A percentile compares a stretch with the other conserved stretches of the same genome.
phyloP scores from a whole-genome alignment of 768 basidiomycete genomes.

The Tremella mesenterica region DNA sequence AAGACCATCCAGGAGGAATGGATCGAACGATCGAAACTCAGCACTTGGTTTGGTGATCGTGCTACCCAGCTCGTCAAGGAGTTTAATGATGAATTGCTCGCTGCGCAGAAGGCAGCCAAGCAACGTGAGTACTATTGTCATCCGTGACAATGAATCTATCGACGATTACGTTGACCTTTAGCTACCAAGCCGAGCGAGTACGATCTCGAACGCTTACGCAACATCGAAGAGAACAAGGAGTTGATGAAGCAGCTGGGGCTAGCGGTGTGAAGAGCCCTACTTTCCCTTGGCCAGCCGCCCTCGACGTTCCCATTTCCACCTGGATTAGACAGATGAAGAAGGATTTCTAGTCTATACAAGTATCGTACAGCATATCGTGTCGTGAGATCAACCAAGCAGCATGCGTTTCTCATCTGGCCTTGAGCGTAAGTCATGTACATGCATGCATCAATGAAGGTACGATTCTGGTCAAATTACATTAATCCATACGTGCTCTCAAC shows the following conservation, averaged over 20 bases:
- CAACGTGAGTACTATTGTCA: background rate
- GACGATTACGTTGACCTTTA: background rate
- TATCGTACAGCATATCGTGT: too few species aligned
- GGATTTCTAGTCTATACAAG: too few species aligned
- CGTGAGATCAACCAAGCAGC: too few species aligned
- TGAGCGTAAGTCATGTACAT: too few species aligned
- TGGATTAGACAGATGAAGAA: too few species aligned
- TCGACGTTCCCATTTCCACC: too few species aligned
- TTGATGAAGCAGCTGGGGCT: slow-evolving; percentile 14
- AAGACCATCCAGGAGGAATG: background rate
- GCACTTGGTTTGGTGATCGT: background rate
- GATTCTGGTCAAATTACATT: too few species aligned
- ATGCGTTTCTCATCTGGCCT: too few species aligned
- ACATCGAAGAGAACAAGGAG: slow-evolving; percentile 15
- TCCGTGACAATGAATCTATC: background rate
- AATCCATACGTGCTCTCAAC: slow-evolving; percentile 88
- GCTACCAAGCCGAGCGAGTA: slow-evolving; percentile 9
- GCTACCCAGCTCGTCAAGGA: background rate
- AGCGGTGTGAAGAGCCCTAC: too few species aligned
- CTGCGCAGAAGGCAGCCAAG: background rate
- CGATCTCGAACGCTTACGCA: slow-evolving; percentile 15
- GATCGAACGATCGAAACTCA: background rate
- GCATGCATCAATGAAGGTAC: too few species aligned
- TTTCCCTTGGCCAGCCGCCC: too few species aligned
- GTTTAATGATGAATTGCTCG: background rate